Evolutionary conservation across 2,329 filamentous ascomycete genomes (phyloP), one percentile per base, ranked within the genome.

Genomic region (Westerdykella ornata): DNA sequence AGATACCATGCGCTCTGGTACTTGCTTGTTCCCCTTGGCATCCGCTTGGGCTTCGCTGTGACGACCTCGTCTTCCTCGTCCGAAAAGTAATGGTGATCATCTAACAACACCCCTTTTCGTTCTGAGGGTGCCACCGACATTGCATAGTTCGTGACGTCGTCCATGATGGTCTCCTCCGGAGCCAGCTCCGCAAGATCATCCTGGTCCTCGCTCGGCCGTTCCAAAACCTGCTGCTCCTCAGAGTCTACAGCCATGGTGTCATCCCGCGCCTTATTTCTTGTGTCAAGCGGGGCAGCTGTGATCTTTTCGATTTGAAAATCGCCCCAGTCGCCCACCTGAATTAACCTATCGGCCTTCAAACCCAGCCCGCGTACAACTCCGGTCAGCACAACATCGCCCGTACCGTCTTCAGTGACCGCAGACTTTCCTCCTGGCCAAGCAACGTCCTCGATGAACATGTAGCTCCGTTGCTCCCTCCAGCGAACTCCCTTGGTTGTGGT

Each of bases 51-150:
- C 22, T 71, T 68, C 28, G 74, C 68, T 14, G 80, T 71, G 14
- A 75, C 71, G 39, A 80, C 69, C 32, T 76, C 73, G 5, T 74
- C 72, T 39, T 92, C 84, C 35, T 92, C 88, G 33, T 97, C 90
- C 0, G 89, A 89, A 61, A 97, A 98, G 66, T 98, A 98, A 63
- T 97, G 90, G 64, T 98, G 90, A 52, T 97, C 90, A 53, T 98
- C 92, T 8, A 98, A 74, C 31, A 98, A 71, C 1, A 98, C 92
- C 49, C 90, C 92, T 68, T 90, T 94, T 60, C 71, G 60, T 44
- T 73, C 70, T 18, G 56, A 76, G 52, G 46, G 72, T 62, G 54
- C 74, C 43, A 69, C 69, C 59, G 62, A 74, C 12, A 59, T 49
- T 6, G 70, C 59, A 28, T 66, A 66, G 26, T 66, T 66, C 16